Evolutionary conservation across 208 protist genomes (phyloP).

Genomic region (Giardia duodenalis): DNA sequence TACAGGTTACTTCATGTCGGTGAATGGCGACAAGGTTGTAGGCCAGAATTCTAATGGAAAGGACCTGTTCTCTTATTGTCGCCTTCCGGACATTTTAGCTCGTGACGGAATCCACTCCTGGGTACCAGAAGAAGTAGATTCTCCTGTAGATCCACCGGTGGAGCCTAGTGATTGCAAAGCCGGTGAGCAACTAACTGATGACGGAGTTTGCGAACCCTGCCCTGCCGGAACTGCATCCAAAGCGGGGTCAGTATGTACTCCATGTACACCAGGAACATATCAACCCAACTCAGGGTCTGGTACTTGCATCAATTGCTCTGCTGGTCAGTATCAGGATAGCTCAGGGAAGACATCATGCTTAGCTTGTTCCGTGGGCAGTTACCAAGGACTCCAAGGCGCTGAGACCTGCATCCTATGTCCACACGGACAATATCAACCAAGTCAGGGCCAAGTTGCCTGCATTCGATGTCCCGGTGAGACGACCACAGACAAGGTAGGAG

Average conservation of each 20-base stretch:
- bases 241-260: not conserved
- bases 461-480: too few species aligned
- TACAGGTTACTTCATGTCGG: not conserved
- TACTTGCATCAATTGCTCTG: not conserved
- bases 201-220: not conserved
- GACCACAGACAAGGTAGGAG: not conserved
- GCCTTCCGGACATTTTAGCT: not conserved
- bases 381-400: too few species aligned
- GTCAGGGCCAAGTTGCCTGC: too few species aligned
- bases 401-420: too few species aligned
- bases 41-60: not conserved
- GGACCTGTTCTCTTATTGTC: not conserved
- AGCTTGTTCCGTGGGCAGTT: not conserved
- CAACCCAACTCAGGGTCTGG: not conserved
- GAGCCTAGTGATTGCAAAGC: not conserved
- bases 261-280: not conserved
- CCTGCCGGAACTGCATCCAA: not conserved
- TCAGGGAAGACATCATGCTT: not conserved
- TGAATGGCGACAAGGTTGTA: not conserved
- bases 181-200: not conserved
- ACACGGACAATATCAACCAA: too few species aligned
- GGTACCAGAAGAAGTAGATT: not conserved
- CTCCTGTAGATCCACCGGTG: not conserved
- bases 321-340: not conserved
- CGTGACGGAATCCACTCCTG: not conserved